A percentile compares a stretch with the other conserved stretches of the same genome.
Conservation (phyloP, 805 yeast species). For the Candida glaebosa region DNA sequence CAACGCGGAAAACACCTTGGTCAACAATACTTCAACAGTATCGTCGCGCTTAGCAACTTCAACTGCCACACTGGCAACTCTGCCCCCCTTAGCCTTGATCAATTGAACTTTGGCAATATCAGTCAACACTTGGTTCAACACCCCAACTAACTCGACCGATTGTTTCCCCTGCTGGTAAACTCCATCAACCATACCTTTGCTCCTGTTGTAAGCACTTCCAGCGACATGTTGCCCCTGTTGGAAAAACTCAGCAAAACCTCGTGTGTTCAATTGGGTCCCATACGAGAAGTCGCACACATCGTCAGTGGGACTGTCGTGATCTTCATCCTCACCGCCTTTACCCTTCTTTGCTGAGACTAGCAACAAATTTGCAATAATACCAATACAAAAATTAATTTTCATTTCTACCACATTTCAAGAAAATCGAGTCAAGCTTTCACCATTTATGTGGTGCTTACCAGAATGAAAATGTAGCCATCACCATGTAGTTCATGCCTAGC, state of each 20-base stretch:
- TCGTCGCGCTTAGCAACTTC: slow-evolving; percentile 11
- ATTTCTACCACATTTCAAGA: neutral
- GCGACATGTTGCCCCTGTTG: slow-evolving; percentile 1
- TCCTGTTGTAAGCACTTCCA: slow-evolving; percentile 8
- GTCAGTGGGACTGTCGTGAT: slow-evolving; percentile 2
- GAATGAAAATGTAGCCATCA: too few species aligned
- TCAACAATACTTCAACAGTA: slow-evolving; percentile 17
- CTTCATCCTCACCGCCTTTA: slow-evolving; percentile 4
- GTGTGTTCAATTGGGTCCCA: neutral
- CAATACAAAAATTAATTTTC: neutral
- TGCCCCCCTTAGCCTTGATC: neutral
- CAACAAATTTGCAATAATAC: neutral
- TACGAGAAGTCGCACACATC: slow-evolving; percentile 4
- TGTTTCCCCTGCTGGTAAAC: slow-evolving; percentile 10
- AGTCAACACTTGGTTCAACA: neutral
- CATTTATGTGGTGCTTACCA: too few species aligned
- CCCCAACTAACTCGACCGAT: neutral
- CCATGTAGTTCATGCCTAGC: neutral
- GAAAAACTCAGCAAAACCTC: slow-evolving; percentile 2
- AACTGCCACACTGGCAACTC: neutral
- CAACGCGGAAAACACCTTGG: slow-evolving; percentile 20
- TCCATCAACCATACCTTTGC: slow-evolving; percentile 5
- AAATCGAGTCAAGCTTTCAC: too few species aligned
- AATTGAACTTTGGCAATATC: slow-evolving; percentile 5
- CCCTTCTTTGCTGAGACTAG: neutral